A percentile compares a stretch with the other conserved stretches of the same genome.
These are phyloP conservation scores for Lachancea waltii DNA, from an alignment of 805 yeast genomes.

Conservation along the genomic window DNA sequence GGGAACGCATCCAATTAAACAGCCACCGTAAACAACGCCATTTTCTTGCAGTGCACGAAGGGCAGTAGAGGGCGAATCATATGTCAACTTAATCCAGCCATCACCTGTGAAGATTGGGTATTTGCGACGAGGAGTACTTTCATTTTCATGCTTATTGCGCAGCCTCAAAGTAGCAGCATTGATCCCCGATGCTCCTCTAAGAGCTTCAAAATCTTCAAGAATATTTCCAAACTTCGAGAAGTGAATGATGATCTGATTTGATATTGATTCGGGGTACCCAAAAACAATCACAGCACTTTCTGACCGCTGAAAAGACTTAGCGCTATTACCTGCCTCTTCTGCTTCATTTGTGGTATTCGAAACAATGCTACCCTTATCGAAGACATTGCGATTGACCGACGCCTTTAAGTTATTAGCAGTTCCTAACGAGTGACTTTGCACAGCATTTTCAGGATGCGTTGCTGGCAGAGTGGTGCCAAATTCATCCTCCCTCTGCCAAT, in stretches of 20 bases:
- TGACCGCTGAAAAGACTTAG: constrained; percentile 7
- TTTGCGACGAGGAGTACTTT: constrained; percentile 22
- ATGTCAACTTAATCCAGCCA: constrained; percentile 89
- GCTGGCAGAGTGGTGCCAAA: constrained; percentile 17
- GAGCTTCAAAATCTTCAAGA: constrained; percentile 61
- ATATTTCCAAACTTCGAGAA: constrained; percentile 77
- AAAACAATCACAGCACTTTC: constrained; percentile 75
- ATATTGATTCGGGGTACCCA: constrained; percentile 78
- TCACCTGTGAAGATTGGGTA: constrained; percentile 77
- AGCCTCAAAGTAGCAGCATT: constrained; percentile 24
- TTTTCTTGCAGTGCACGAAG: constrained; percentile 79
- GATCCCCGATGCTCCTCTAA: constrained; percentile 32
- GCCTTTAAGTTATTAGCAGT: constrained; percentile 1
- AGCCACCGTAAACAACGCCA: constrained; percentile 64
- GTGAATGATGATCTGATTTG: constrained; percentile 59
- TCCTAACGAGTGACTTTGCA: neutral
- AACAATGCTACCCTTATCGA: constrained; percentile 8
- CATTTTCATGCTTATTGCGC: constrained; percentile 12
- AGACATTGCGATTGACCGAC: constrained; percentile 8
- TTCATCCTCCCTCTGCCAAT: constrained; percentile 38
- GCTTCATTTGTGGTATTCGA: constrained; percentile 3
- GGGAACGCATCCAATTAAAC: constrained; percentile 61
- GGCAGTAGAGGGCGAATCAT: constrained; percentile 67
- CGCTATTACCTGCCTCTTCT: constrained; percentile 1
- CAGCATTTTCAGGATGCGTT: constrained; percentile 12